phyloP scores from a whole-genome alignment of 345 rosid genomes.

The Moringa oleifera region DNA sequence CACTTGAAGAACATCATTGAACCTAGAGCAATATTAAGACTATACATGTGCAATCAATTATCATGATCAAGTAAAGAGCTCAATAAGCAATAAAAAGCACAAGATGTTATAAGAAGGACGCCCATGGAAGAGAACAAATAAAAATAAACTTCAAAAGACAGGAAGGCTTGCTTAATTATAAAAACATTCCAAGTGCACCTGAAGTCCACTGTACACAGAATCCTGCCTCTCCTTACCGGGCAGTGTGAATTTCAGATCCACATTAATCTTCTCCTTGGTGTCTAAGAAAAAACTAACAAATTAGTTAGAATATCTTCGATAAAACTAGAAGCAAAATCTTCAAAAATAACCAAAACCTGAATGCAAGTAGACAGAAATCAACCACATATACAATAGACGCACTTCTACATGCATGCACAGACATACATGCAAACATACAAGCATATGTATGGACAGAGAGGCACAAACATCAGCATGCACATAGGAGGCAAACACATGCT shows the following conservation, averaged over 20 bases:
- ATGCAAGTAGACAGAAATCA: slow-evolving; percentile 3
- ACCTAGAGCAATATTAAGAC: not conserved
- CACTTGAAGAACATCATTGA: not conserved
- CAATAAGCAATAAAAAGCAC: not conserved
- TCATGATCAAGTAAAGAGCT: not conserved
- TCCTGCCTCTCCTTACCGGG: slow-evolving; percentile 99
- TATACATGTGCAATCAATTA: not conserved
- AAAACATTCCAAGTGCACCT: slow-evolving; percentile 37
- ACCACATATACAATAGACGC: not conserved
- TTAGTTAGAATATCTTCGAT: slow-evolving; percentile 9
- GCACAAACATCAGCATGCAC: not conserved
- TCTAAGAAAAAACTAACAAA: slow-evolving; percentile 34
- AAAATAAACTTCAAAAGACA: slow-evolving; percentile 8
- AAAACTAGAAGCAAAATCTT: slow-evolving; percentile 3
- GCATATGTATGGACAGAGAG: not conserved
- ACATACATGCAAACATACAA: not conserved
- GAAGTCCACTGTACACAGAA: slow-evolving; percentile 85
- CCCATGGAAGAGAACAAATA: not conserved
- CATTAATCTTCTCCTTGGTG: slow-evolving; percentile 37
- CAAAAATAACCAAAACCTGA: not conserved
- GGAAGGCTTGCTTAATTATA: not conserved
- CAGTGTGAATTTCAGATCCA: slow-evolving; percentile 67
- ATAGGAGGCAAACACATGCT: not conserved
- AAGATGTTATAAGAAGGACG: not conserved
- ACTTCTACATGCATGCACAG: not conserved